Percentiles rank a stretch among this genome's conserved stretches.
phyloP scores from a whole-genome alignment of 371 early-diverging fungal genomes.

The Zychaea mexicana region DNA sequence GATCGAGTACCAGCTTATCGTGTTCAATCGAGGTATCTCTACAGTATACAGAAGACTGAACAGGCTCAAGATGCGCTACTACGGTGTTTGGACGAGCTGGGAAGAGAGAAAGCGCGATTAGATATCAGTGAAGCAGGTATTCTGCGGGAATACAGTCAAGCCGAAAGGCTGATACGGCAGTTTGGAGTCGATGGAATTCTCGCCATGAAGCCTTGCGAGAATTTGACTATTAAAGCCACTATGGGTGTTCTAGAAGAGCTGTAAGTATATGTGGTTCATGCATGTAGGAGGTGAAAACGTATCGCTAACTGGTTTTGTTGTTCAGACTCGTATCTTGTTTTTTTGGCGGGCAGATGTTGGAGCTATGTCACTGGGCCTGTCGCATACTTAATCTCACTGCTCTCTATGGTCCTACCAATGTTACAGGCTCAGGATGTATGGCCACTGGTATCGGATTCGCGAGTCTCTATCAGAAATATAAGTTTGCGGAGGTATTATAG shows the following conservation, averaged over 20 bases:
- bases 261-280: no score
- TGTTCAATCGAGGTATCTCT: slow-evolving; percentile 37
- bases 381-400: slow-evolving; percentile 32
- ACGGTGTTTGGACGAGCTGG: slow-evolving; percentile 31
- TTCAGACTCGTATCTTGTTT: slow-evolving; percentile 32
- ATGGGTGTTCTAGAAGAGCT: slow-evolving; percentile 43
- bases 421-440: slow-evolving; percentile 27
- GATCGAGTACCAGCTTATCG: slow-evolving; percentile 40
- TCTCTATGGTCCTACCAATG: slow-evolving; percentile 18
- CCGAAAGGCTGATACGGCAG: slow-evolving; percentile 9
- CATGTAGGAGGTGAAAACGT: no score
- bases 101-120: slow-evolving; percentile 8
- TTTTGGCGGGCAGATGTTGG: slow-evolving; percentile 33
- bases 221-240: slow-evolving; percentile 20
- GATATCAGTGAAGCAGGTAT: slow-evolving; percentile 18
- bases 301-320: no score
- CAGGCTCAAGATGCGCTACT: slow-evolving; percentile 25
- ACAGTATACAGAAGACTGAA: slow-evolving; percentile 33
- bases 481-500: slow-evolving; percentile 37
- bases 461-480: slow-evolving; percentile 23
- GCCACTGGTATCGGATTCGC: slow-evolving; percentile 33
- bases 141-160: slow-evolving; percentile 16
- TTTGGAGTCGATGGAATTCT: slow-evolving; percentile 24
- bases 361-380: slow-evolving; percentile 35
- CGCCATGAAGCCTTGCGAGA: slow-evolving; percentile 26